A percentile compares a stretch with the other conserved stretches of the same genome.
Conservation (phyloP, 148 eudicot genomes). For the Cornus florida region DNA sequence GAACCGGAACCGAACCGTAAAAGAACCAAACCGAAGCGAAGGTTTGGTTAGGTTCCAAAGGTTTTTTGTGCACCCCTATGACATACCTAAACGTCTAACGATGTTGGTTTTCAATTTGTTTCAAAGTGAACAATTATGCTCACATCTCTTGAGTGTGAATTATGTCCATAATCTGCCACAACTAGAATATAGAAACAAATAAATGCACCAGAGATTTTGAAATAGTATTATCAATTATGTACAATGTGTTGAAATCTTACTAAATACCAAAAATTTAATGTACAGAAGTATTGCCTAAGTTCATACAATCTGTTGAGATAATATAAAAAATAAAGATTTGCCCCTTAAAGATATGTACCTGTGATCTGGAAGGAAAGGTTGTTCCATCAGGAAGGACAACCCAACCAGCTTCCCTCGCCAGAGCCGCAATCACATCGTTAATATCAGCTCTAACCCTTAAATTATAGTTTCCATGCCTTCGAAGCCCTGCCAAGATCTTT, state of each 20-base stretch:
- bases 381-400: conserved; percentile 99
- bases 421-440: conserved; percentile 94
- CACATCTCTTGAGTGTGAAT: neutral
- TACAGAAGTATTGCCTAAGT: neutral
- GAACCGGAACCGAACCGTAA: too few relatives aligned
- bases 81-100: neutral
- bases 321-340: neutral
- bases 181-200: neutral
- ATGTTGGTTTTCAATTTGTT: neutral
- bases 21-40: too few relatives aligned
- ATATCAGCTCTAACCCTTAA: conserved; percentile 98
- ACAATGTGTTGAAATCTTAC: too few relatives aligned
- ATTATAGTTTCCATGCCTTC: conserved; percentile 95
- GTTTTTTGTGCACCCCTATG: neutral
- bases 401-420: conserved; percentile 99
- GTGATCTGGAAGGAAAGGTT: conserved; percentile 84
- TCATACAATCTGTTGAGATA: neutral
- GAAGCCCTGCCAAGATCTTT: conserved; percentile 88
- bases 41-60: too few relatives aligned
- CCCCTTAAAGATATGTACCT: conserved; percentile 41
- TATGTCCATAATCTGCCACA: neutral
- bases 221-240: too few relatives aligned
- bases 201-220: too few relatives aligned
- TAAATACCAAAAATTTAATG: neutral
- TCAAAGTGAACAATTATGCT: neutral